phyloP scores from a whole-genome alignment of 352 stramenopile species.

The Pythium folliculosum region DNA sequence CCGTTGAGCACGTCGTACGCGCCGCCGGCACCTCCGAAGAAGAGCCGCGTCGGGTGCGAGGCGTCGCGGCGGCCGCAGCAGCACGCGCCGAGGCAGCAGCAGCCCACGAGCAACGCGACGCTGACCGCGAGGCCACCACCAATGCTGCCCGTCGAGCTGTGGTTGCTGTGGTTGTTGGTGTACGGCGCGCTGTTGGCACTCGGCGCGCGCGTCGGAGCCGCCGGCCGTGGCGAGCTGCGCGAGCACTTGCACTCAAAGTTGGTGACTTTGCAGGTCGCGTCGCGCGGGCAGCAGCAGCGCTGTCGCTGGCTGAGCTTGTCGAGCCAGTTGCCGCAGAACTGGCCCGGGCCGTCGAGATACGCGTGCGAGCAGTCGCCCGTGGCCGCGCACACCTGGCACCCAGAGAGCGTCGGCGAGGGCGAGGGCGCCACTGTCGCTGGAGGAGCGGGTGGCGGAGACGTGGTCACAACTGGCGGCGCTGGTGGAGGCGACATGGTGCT shows the following conservation, averaged over 20 bases:
- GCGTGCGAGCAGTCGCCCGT: slow-evolving; percentile 33
- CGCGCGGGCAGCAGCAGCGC: slow-evolving; percentile 34
- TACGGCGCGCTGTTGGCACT: not conserved
- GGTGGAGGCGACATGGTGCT: no score
- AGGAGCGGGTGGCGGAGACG: not conserved
- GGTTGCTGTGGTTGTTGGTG: not conserved
- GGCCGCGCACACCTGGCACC: slow-evolving; percentile 32
- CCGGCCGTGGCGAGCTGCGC: not conserved
- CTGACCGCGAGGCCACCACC: not conserved
- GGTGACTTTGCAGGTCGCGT: slow-evolving; percentile 29
- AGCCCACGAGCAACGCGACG: not conserved
- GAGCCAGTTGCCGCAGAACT: slow-evolving; percentile 39
- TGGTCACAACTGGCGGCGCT: no score
- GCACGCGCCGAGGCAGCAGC: slow-evolving; percentile 2
- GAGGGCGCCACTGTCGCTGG: not conserved
- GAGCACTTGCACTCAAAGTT: slow-evolving; percentile 29
- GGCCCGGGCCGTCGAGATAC: slow-evolving; percentile 31
- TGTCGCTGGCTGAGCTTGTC: slow-evolving; percentile 27
- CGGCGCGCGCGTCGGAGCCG: slow-evolving; percentile 3
- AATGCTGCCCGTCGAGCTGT: not conserved
- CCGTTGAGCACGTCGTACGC: slow-evolving; percentile 6
- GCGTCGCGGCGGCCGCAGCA: slow-evolving; percentile 5
- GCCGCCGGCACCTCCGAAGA: slow-evolving; percentile 1
- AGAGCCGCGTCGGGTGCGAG: slow-evolving; percentile 9
- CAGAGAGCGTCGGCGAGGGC: slow-evolving; percentile 21